phyloP scores from a whole-genome alignment of 768 basidiomycete genomes.

The Russula vinacea region DNA sequence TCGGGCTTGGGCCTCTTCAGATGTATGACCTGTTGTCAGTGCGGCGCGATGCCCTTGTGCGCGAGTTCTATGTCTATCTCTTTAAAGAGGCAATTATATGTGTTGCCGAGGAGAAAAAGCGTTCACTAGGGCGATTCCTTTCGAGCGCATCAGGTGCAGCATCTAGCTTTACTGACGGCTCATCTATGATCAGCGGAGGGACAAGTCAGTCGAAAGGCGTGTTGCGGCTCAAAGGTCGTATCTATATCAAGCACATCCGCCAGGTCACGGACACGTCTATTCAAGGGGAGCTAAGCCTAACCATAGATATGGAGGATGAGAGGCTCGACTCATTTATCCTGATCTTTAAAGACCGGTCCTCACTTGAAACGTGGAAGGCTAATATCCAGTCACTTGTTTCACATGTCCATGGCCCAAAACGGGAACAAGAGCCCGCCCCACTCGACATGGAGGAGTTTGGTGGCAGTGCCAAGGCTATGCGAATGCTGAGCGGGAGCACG shows the following conservation, averaged over 20 bases:
- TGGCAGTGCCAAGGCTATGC: slow-evolving; percentile 68
- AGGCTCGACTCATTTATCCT: slow-evolving; percentile 91
- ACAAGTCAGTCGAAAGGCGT: slow-evolving; percentile 53
- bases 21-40: slow-evolving; percentile 92
- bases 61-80: slow-evolving; percentile 94
- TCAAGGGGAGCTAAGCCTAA: slow-evolving; percentile 83
- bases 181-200: slow-evolving; percentile 32
- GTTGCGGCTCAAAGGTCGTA: slow-evolving; percentile 88
- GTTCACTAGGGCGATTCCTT: slow-evolving; percentile 70
- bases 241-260: slow-evolving; percentile 93
- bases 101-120: slow-evolving; percentile 88
- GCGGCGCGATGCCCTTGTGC: slow-evolving; percentile 81
- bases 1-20: slow-evolving; percentile 79
- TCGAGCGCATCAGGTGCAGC: slow-evolving; percentile 47
- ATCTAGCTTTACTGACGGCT: slow-evolving; percentile 51
- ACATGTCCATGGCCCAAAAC: slow-evolving; percentile 53
- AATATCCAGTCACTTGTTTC: slow-evolving; percentile 78
- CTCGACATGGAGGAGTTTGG: slow-evolving; percentile 65
- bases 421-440: slow-evolving; percentile 38
- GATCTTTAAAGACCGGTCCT: slow-evolving; percentile 87
- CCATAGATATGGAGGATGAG: slow-evolving; percentile 98
- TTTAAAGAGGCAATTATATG: slow-evolving; percentile 98
- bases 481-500: slow-evolving; percentile 75
- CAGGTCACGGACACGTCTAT: slow-evolving; percentile 78
- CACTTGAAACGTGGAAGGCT: slow-evolving; percentile 83